Evolutionary conservation across 495 filamentous ascomycete genomes (phyloP).

Genomic region (Tuber magnatum): DNA sequence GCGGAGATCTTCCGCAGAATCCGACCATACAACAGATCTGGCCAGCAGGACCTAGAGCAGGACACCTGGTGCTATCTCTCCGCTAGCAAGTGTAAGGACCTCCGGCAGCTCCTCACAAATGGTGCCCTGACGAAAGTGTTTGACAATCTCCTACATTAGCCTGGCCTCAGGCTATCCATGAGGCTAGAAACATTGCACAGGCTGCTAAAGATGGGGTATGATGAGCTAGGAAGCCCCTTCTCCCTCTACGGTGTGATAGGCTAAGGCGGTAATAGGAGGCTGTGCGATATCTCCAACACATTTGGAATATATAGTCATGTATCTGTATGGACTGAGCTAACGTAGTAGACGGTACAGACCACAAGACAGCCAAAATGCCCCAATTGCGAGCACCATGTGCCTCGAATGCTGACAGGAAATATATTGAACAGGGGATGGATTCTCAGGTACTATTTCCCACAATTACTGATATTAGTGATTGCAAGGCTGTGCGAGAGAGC

Average conservation of each 20-base stretch:
- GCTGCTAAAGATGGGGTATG: constrained; percentile 16
- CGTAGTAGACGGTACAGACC: background rate
- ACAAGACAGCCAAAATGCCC: background rate
- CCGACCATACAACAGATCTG: constrained; percentile 10
- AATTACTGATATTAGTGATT: background rate
- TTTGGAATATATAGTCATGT: constrained; percentile 1
- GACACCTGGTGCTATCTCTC: constrained; percentile 20
- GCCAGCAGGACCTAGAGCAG: constrained; percentile 6
- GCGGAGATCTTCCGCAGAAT: constrained; percentile 23
- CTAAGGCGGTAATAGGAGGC: background rate
- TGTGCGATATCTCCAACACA: constrained; percentile 23
- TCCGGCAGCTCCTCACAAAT: constrained; percentile 12
- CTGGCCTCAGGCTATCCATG: constrained; percentile 17
- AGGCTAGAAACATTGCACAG: constrained; percentile 15
- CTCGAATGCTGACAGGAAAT: background rate
- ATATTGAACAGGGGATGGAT: background rate
- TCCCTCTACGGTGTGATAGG: background rate
- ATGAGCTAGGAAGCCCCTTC: background rate
- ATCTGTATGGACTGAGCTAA: constrained; percentile 12
- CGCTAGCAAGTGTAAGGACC: constrained; percentile 14
- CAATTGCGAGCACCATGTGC: constrained; percentile 5
- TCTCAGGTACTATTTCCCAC: background rate
- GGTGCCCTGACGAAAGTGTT: constrained; percentile 6
- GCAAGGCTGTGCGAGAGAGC: background rate
- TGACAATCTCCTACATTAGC: constrained; percentile 6